Conservation (phyloP, 805 yeast genomes). For the Lipomyces yamadae region DNA sequence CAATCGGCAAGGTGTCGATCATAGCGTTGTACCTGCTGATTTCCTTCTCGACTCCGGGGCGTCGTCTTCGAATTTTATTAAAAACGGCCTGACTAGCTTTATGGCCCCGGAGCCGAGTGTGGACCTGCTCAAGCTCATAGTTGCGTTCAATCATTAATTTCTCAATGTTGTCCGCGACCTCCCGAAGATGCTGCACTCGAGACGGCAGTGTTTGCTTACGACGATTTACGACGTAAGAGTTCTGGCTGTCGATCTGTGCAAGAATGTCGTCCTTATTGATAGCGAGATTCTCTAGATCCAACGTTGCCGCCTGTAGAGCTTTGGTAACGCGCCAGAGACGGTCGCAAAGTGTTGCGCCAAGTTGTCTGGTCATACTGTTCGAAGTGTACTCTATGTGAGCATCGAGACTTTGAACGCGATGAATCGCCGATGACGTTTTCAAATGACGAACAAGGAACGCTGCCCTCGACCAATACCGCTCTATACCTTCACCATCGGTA, state of each 20-base stretch:
- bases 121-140: background rate
- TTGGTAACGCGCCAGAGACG: background rate
- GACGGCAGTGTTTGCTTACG: background rate
- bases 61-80: too few relatives aligned
- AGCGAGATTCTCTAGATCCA: background rate
- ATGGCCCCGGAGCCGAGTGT: background rate
- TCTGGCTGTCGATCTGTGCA: background rate
- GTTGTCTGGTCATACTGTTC: background rate
- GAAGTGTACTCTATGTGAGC: background rate
- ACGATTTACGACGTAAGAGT: background rate
- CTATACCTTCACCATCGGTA: background rate
- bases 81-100: background rate
- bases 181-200: background rate
- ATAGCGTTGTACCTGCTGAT: too few relatives aligned
- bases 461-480: background rate
- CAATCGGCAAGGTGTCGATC: too few relatives aligned
- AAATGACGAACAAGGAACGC: too few relatives aligned
- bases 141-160: background rate
- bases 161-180: background rate
- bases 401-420: too few relatives aligned
- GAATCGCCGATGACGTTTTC: too few relatives aligned
- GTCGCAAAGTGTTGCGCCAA: background rate
- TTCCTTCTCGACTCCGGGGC: too few relatives aligned
- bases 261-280: background rate
- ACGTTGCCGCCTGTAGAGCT: background rate